Evolutionary conservation across 2,329 filamentous ascomycete species (phyloP), one percentile per base, ranked within the genome.

Genomic region (Cercospora zeae-maydis): DNA sequence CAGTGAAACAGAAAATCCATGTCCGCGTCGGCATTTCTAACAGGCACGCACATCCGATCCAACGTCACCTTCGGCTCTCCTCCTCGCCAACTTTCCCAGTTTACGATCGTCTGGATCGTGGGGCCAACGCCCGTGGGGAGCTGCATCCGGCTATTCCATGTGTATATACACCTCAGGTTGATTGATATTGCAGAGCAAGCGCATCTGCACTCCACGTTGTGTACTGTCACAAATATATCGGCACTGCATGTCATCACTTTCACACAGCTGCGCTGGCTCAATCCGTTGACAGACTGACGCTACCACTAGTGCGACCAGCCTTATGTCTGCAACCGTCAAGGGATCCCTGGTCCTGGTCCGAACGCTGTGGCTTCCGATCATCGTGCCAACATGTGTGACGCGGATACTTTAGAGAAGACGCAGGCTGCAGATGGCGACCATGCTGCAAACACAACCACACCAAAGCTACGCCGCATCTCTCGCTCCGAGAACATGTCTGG

Each of bases 401-500:
- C 36, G 45, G 49, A 61, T 57, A 58, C 33, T 39, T 51, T 19
- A 42, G 9, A 59, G 34, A 31, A 51, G 52, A 47, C 45, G 16
- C 37, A 39, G 34, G 36, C 30, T 58, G 39, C 27, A 21, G 51
- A 21, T 49, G 34, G 36, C 31, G 30, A 53, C 31, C 31, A 30
- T 36, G 45, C n/a, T 57, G 39, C 37, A 37, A 47, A 59, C 34
- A 53, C 42, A 24, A 49, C 14, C 42, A 49, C 52, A 34, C 34
- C 55, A 37, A 39, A 33, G 30, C 59, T 62, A 36, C 59, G 63
- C 30, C 59, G 60, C 59, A 52, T 56, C 24, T 62, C 56, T 33
- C 59, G 63, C 31, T 57, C 63, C 16, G 59, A 34, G 42, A 58
- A 62, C 27, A 66, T 66, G 63, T 66, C 61, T 37, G 54, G 49